These are phyloP conservation scores for Stemphylium vesicarium DNA, from an alignment of 2,329 filamentous ascomycete species.

Conservation along the genomic window DNA sequence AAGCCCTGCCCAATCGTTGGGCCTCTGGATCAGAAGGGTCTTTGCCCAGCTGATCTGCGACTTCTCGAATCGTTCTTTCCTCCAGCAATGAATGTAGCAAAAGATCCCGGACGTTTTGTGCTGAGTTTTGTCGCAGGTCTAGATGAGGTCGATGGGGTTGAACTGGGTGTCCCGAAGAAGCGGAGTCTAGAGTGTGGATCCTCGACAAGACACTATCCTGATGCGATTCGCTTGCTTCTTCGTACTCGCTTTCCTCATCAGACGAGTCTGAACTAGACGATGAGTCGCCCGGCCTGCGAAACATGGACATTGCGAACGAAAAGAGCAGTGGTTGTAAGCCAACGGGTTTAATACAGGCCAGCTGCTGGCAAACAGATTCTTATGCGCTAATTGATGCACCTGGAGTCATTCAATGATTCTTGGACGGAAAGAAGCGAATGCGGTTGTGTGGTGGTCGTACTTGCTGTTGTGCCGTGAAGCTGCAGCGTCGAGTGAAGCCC, in stretches of 20 bases:
- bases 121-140: constrained; percentile 29
- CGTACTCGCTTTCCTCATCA: constrained; percentile 28
- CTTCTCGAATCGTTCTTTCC: constrained; percentile 51
- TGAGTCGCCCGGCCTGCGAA: constrained; percentile 44
- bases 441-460: constrained; percentile 8
- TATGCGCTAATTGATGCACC: not conserved
- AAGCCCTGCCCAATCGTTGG: constrained; percentile 42
- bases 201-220: constrained; percentile 33
- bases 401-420: constrained; percentile 1
- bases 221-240: constrained; percentile 18
- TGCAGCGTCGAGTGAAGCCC: constrained; percentile 29
- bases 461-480: constrained; percentile 21
- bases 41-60: constrained; percentile 46
- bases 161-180: constrained; percentile 20
- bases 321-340: not conserved
- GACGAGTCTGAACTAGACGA: constrained; percentile 39
- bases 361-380: not conserved
- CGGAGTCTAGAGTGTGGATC: constrained; percentile 38
- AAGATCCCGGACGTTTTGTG: constrained; percentile 44
- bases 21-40: constrained; percentile 46
- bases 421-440: constrained; percentile 2
- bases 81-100: constrained; percentile 56
- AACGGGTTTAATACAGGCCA: not conserved
- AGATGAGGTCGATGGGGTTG: constrained; percentile 18
- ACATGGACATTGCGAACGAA: constrained; percentile 38